phyloP scores from a whole-genome alignment of 2,329 filamentous ascomycete species.

The Arachnomyces sp. region DNA sequence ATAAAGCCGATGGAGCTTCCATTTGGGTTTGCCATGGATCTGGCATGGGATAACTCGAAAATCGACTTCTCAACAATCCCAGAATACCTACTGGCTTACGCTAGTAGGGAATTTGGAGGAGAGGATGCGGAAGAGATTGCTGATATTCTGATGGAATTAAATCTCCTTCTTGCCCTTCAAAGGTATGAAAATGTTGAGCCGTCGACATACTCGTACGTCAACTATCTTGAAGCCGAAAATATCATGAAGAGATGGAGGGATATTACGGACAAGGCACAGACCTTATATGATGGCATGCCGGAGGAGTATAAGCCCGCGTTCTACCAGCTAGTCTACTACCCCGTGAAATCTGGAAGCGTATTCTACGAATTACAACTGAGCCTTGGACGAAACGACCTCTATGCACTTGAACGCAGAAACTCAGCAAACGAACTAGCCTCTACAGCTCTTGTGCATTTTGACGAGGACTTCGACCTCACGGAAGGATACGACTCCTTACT shows the following conservation, averaged over 20 bases:
- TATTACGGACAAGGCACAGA: slow-evolving; percentile 47
- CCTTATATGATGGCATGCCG: slow-evolving; percentile 47
- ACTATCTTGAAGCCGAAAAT: slow-evolving; percentile 56
- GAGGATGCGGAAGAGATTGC: slow-evolving; percentile 42
- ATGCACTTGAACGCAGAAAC: slow-evolving; percentile 49
- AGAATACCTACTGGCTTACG: slow-evolving; percentile 31
- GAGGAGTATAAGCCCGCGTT: slow-evolving; percentile 48
- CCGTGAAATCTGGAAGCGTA: slow-evolving; percentile 49
- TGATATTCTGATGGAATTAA: slow-evolving; percentile 48
- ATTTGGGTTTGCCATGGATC: too few relatives aligned
- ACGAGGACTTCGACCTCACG: slow-evolving; percentile 50
- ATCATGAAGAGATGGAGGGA: slow-evolving; percentile 49
- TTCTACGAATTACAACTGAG: slow-evolving; percentile 48
- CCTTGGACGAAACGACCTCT: slow-evolving; percentile 46
- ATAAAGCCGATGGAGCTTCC: slow-evolving; percentile 47
- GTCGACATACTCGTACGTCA: slow-evolving; percentile 50
- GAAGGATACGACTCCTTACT: slow-evolving; percentile 50
- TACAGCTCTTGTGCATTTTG: slow-evolving; percentile 45
- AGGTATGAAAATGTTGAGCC: slow-evolving; percentile 57
- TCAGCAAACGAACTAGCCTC: slow-evolving; percentile 48
- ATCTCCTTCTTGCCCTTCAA: slow-evolving; percentile 46
- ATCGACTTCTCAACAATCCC: too few relatives aligned
- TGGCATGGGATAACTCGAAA: too few relatives aligned
- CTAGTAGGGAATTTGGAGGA: slow-evolving; percentile 49
- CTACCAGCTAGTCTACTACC: slow-evolving; percentile 55